Percentiles rank a stretch among this genome's conserved stretches.
phyloP scores from a whole-genome alignment of 768 basidiomycete species.

The Suillus cothurnatus region DNA sequence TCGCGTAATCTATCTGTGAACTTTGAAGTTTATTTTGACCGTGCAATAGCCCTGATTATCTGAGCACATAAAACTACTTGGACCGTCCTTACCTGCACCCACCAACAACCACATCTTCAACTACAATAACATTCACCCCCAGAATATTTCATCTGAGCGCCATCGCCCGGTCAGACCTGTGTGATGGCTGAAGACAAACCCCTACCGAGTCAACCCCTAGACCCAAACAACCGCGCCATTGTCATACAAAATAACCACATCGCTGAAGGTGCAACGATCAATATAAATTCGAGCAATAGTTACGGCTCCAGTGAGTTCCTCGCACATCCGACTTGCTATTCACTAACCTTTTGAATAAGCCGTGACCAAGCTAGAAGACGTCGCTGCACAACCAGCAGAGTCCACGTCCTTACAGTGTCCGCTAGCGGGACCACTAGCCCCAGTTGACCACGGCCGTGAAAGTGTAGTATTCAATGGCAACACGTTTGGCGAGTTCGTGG shows the following conservation, averaged over 20 bases:
- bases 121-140: not conserved
- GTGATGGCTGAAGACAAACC: not conserved
- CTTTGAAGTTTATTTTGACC: not conserved
- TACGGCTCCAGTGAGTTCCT: not conserved
- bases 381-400: not conserved
- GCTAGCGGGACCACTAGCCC: not conserved
- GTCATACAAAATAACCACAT: not conserved
- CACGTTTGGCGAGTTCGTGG: not conserved
- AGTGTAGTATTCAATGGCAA: not conserved
- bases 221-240: not conserved
- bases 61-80: not conserved
- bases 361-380: not conserved
- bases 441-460: not conserved
- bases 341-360: not conserved
- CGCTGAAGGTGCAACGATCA: not conserved
- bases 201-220: not conserved
- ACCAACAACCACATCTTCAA: no score
- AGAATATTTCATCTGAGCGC: not conserved
- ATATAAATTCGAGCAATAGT: not conserved
- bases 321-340: not conserved
- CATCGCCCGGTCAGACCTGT: not conserved
- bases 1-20: not conserved
- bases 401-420: not conserved
- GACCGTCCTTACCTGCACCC: not conserved
- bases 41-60: not conserved